Conservation (phyloP, 163 green algal species). For the Coccomyxa subellipsoidea region DNA sequence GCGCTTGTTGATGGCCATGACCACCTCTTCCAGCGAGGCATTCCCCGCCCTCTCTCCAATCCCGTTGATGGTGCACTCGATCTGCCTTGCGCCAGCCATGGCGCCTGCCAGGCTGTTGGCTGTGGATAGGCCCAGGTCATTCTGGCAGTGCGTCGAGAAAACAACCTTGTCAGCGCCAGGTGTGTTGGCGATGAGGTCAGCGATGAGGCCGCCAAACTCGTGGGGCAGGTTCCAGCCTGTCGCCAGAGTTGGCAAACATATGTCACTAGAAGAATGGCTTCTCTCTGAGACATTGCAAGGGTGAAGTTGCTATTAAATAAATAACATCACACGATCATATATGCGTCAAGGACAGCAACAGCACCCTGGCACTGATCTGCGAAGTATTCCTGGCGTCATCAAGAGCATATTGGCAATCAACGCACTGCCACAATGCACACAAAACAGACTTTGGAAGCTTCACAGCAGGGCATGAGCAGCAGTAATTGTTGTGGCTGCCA, state of each 20-base stretch:
- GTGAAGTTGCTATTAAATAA: no score
- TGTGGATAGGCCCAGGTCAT: conserved; percentile 95
- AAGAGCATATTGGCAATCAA: no score
- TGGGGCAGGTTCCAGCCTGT: conserved; percentile 88
- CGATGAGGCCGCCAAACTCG: conserved; percentile 93
- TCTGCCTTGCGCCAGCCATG: conserved; percentile 63
- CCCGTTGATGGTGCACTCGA: conserved; percentile 98
- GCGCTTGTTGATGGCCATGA: conserved; percentile 86
- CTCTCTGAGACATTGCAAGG: no score
- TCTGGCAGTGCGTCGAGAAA: conserved; percentile 98
- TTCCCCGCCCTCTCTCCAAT: conserved; percentile 98
- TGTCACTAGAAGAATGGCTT: no score
- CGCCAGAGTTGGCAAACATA: no score
- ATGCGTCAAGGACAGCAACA: no score
- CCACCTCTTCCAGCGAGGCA: conserved; percentile 93
- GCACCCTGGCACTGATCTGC: no score
- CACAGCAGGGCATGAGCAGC: background rate
- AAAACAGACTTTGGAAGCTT: no score
- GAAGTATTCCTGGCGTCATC: no score
- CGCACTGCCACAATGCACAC: no score
- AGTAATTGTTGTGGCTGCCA: no score
- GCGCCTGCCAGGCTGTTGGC: conserved; percentile 92
- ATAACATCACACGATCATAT: no score
- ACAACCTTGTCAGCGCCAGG: conserved; percentile 76
- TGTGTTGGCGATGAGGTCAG: conserved; percentile 81